Evolutionary conservation across 495 filamentous ascomycete genomes (phyloP), one percentile per base, ranked within the genome.

Genomic region (Aspergillus sparsus): DNA sequence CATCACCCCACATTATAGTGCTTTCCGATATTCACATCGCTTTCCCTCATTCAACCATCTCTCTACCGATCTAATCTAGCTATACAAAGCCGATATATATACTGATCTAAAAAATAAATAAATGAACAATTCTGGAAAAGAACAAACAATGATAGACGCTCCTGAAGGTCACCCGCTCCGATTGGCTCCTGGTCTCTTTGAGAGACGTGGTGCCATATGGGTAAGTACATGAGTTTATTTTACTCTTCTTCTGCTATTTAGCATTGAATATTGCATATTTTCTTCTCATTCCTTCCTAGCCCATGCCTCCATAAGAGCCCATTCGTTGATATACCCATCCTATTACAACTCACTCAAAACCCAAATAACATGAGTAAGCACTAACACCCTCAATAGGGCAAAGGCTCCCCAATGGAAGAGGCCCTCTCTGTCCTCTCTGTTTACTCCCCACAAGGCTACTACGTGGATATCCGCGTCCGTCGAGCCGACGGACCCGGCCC

Each of bases 391-490:
- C 11, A 33, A 11, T 7, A 51, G 49, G 49, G 49, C 32, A 51
- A 51, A 34, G 49, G 34, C 49, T 21, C 49, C 10, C 13, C 31
- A 34, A 12, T 51, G 10, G 49, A 51, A 34, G 49, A 51, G 34
- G 13, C 49, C 9, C 21, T 51, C 21, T 51, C 49, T 6, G 49
- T 51, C n/a, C 49, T 51, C 49, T 51, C 49, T 12, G 49, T 51
- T 11, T 51, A 51, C 49, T 51, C 49, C 21, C 10, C 49, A 11
- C 13, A 51, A 18, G 49, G 49, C 6, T 51, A 51, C 21, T 51
- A 51, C 12, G 49, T 51, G 21, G 49, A 51, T 34, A 51, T 51
- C 31, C 49, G 49, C 4, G 49, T 34, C 21, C 49, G 21, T 10
- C 21, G 49, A 34, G 49, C 49, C 13, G 49, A 51, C 49, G 49